Percentiles rank a stretch among this genome's conserved stretches.
phyloP scores from a whole-genome alignment of 2,329 filamentous ascomycete species.

The Aureobasidium melanogenum region DNA sequence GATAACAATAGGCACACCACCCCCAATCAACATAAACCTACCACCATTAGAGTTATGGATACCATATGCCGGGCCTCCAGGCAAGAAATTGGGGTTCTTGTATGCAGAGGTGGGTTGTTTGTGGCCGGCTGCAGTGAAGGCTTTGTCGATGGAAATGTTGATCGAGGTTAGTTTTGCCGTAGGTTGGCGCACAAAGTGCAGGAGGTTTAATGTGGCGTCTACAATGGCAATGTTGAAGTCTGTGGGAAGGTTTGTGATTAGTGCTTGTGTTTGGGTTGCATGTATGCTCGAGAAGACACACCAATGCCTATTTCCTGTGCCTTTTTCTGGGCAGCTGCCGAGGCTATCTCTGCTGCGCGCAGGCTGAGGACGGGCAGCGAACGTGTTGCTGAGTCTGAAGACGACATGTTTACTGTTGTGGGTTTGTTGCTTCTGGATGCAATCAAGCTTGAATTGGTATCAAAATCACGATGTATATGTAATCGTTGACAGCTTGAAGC shows the following conservation, averaged over 20 bases:
- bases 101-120: constrained; percentile 43
- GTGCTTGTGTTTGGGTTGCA: not conserved
- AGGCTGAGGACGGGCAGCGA: constrained; percentile 26
- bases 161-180: constrained; percentile 45
- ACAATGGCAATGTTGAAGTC: constrained; percentile 44
- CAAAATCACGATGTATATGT: not conserved
- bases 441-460: not conserved
- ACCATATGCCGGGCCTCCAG: constrained; percentile 44
- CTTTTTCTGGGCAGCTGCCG: constrained; percentile 27
- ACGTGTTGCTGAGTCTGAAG: constrained; percentile 20
- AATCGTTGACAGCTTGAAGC: not conserved
- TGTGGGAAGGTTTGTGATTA: constrained; percentile 14
- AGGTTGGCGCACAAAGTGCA: constrained; percentile 41
- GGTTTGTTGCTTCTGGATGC: not conserved
- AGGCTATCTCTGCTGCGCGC: constrained; percentile 27
- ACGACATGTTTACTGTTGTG: not conserved
- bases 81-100: constrained; percentile 42
- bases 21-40: constrained; percentile 45
- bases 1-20: constrained; percentile 43
- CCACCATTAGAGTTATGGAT: constrained; percentile 46
- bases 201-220: constrained; percentile 36
- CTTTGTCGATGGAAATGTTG: constrained; percentile 55
- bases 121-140: constrained; percentile 50
- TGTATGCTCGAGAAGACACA: not conserved
- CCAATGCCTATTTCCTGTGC: constrained; percentile 29